A percentile compares a stretch with the other conserved stretches of the same genome.
These are phyloP conservation scores for Tolypocladium tundrense DNA, from an alignment of 2,329 filamentous ascomycete genomes.

Conservation along the genomic window DNA sequence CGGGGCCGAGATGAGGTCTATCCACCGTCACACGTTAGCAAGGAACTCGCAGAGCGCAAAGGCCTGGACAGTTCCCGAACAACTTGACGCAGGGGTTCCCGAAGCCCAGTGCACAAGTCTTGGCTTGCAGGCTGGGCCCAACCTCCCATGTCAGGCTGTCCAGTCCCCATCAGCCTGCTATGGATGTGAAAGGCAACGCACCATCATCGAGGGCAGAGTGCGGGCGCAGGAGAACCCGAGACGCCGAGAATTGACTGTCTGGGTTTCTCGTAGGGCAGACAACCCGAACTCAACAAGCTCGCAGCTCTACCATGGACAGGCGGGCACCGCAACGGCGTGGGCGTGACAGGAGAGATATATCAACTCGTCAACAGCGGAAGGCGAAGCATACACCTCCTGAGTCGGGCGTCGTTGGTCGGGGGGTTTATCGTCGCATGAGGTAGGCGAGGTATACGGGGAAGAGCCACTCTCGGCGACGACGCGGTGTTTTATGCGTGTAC, in stretches of 20 bases:
- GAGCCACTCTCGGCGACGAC: neutral
- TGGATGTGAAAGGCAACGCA: conserved; percentile 21
- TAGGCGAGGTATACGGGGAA: neutral
- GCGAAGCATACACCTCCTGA: conserved; percentile 21
- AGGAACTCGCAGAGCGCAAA: neutral
- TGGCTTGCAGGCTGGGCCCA: neutral
- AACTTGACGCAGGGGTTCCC: neutral
- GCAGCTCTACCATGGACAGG: conserved; percentile 18
- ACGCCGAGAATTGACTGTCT: conserved; percentile 17
- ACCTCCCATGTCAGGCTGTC: neutral
- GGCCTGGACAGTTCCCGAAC: neutral
- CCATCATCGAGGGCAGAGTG: conserved; percentile 36
- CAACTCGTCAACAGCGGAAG: conserved; percentile 12
- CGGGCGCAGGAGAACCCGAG: conserved; percentile 25
- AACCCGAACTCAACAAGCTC: conserved; percentile 11
- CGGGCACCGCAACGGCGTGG: conserved; percentile 13
- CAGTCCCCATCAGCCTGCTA: neutral
- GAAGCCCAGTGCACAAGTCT: neutral
- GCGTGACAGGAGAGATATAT: conserved; percentile 11
- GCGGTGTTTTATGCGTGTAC: neutral
- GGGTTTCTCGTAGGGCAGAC: conserved; percentile 13
- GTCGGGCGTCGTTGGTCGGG: conserved; percentile 13
- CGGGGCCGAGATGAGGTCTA: conserved; percentile 50
- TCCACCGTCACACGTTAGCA: neutral
- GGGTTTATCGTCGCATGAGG: conserved; percentile 22